Evolutionary conservation across 2,329 filamentous ascomycete species (phyloP).

Genomic region (Monosporascus sp.): DNA sequence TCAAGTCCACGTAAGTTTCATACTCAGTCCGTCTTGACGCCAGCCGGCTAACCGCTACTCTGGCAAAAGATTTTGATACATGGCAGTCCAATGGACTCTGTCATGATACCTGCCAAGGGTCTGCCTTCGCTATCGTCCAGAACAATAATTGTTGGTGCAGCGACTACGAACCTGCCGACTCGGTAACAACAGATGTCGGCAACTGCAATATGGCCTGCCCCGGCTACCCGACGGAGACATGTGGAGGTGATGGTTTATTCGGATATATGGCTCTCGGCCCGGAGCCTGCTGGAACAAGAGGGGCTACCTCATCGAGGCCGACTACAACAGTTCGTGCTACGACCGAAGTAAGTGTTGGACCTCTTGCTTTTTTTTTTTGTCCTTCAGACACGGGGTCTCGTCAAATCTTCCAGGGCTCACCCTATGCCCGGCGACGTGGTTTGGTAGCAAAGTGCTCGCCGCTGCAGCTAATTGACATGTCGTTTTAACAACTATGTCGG

Average conservation of each 20-base stretch:
- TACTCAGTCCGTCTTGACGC: slow-evolving; percentile 2
- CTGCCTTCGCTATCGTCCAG: slow-evolving; percentile 65
- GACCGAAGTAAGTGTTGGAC: slow-evolving; percentile 21
- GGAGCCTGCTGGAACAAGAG: slow-evolving; percentile 53
- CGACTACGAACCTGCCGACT: slow-evolving; percentile 54
- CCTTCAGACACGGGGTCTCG: slow-evolving; percentile 7
- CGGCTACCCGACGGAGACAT: slow-evolving; percentile 61
- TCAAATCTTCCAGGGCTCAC: slow-evolving; percentile 4
- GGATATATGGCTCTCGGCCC: slow-evolving; percentile 58
- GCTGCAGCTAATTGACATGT: slow-evolving; percentile 8
- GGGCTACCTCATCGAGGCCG: slow-evolving; percentile 16
- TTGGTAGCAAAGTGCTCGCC: neutral
- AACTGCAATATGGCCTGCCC: slow-evolving; percentile 58
- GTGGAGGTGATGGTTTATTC: slow-evolving; percentile 57
- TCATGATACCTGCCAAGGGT: slow-evolving; percentile 51
- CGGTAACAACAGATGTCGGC: slow-evolving; percentile 30
- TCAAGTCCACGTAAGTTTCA: slow-evolving; percentile 35
- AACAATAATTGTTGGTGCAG: slow-evolving; percentile 68
- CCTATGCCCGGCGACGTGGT: neutral
- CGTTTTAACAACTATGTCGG: slow-evolving; percentile 22
- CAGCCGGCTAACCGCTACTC: slow-evolving; percentile 2
- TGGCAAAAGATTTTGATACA: slow-evolving; percentile 42
- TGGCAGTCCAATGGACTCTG: slow-evolving; percentile 69
- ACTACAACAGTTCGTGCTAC: slow-evolving; percentile 12
- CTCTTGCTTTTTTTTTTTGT: slow-evolving; percentile 11